A percentile compares a stretch with the other conserved stretches of the same genome.
phyloP scores from a whole-genome alignment of 208 protist species.

The Crithidia acanthocephali region DNA sequence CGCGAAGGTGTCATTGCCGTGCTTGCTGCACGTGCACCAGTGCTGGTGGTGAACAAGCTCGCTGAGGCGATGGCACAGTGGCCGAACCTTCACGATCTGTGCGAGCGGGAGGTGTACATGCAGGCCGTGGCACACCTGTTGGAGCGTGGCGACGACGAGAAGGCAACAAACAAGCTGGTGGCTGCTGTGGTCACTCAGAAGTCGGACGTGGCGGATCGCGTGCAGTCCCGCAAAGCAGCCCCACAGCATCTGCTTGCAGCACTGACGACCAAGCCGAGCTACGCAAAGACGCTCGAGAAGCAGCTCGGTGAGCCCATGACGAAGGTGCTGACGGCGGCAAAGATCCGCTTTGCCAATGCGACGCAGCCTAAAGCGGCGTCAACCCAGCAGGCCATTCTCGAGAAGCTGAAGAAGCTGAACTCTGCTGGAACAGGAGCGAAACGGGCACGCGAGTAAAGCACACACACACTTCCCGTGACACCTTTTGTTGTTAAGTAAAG shows the following conservation, averaged over 20 bases:
- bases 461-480: background rate
- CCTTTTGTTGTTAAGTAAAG: background rate
- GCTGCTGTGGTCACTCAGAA: slow-evolving; percentile 42
- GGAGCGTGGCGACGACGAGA: slow-evolving; percentile 36
- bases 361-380: slow-evolving; percentile 60
- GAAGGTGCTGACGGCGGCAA: slow-evolving; percentile 60
- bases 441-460: slow-evolving; percentile 24
- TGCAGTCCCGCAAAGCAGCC: slow-evolving; percentile 56
- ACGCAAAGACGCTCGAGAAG: slow-evolving; percentile 49
- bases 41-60: slow-evolving; percentile 40
- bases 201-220: slow-evolving; percentile 50
- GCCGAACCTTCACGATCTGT: slow-evolving; percentile 51
- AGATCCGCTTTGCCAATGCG: slow-evolving; percentile 60
- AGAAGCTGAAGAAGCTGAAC: slow-evolving; percentile 57
- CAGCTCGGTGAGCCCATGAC: slow-evolving; percentile 41
- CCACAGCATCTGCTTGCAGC: slow-evolving; percentile 61
- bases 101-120: slow-evolving; percentile 48
- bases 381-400: slow-evolving; percentile 67
- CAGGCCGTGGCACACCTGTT: slow-evolving; percentile 55
- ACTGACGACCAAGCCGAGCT: slow-evolving; percentile 46
- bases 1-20: slow-evolving; percentile 45
- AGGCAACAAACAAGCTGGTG: slow-evolving; percentile 42
- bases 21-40: slow-evolving; percentile 43
- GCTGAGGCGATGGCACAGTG: slow-evolving; percentile 42
- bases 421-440: slow-evolving; percentile 12